Conservation (phyloP, 176 grass and related monocot species). For the Zoysia japonica region DNA sequence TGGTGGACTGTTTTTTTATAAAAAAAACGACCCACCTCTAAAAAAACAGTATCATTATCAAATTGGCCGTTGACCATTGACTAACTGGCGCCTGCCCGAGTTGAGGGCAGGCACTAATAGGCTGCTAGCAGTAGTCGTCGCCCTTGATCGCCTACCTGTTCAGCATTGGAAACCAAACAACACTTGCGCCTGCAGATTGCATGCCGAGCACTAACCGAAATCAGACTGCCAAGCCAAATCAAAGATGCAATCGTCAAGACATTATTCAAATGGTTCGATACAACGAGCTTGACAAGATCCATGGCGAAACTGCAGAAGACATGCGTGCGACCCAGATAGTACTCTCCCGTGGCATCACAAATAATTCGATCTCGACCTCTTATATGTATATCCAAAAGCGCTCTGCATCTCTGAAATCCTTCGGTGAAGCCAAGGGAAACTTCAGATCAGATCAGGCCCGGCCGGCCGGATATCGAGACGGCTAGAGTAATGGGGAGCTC, state of each 20-base stretch:
- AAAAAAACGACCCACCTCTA: too few species aligned
- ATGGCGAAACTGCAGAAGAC: not conserved
- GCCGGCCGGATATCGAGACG: not conserved
- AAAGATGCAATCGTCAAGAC: constrained; percentile 16
- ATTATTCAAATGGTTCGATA: constrained; percentile 32
- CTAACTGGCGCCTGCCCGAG: not conserved
- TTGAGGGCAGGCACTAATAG: constrained; percentile 39
- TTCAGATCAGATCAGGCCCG: not conserved
- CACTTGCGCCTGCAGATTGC: constrained; percentile 6
- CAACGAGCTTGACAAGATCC: constrained; percentile 15
- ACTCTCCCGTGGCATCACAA: not conserved
- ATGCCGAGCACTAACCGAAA: constrained; percentile 36
- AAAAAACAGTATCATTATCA: too few species aligned
- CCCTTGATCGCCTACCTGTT: constrained; percentile 4
- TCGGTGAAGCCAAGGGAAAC: too few species aligned
- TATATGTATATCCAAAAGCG: not conserved
- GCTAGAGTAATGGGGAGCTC: not conserved
- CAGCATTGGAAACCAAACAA: not conserved
- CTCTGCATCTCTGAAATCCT: not conserved
- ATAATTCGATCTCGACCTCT: not conserved
- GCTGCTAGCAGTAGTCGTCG: not conserved
- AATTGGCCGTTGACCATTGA: constrained; percentile 13
- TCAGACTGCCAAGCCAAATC: not conserved
- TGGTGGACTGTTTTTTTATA: too few species aligned
- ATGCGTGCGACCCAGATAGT: constrained; percentile 22